Base-by-base conservation (phyloP, 2,329 filamentous ascomycete genomes). In the Tolypocladium inflatum region DNA sequence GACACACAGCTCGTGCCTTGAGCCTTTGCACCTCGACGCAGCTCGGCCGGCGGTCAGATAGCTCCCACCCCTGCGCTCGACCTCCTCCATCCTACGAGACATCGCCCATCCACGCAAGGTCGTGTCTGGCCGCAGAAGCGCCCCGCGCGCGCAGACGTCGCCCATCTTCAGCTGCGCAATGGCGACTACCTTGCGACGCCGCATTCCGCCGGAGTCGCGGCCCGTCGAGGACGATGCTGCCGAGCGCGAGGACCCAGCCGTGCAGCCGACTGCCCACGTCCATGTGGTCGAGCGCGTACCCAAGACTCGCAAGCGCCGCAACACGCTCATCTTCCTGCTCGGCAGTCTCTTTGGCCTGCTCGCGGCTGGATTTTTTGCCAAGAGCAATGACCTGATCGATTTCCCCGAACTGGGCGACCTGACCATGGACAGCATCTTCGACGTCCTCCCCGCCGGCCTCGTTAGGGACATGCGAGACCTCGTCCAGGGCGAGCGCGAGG, bases 321-420 rank as follows among this genome's bases (percentile, higher is more conserved):
- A 85, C 72, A 86, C 87, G 2, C 84, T 95, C 67, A 89, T 97
- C 35, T 97, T 99, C 73, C 76, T 87, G 11, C 79, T 99, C 23
- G 94, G 94, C 38, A 90, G 91, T 45, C 68, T 99, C n/a, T 93
- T 94, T 66, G 94, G 94, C 15, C 82, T 99, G 58, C 76, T 96
- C n/a, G 80, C 87, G 2, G 94, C 94, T 2, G 87, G 91, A 37
- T 91, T 96, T 73, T 94, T 99, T 65, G 93, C 92, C 37, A 88
- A 88, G 63, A 89, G 82, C 71, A 94, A 92, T 73, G 91, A 97
- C 68, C 81, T 97, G 62, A 92, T 97, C 62, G 91, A 91, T 61
- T 79, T 97, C 62, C 83, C 83, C 17, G 84, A 86, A 66, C 70
- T 87, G 54, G 76, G 79, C 56, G 90, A 93, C 59, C 79, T 89